Conservation (phyloP, 345 rosid species). For the Tarenaya hassleriana region DNA sequence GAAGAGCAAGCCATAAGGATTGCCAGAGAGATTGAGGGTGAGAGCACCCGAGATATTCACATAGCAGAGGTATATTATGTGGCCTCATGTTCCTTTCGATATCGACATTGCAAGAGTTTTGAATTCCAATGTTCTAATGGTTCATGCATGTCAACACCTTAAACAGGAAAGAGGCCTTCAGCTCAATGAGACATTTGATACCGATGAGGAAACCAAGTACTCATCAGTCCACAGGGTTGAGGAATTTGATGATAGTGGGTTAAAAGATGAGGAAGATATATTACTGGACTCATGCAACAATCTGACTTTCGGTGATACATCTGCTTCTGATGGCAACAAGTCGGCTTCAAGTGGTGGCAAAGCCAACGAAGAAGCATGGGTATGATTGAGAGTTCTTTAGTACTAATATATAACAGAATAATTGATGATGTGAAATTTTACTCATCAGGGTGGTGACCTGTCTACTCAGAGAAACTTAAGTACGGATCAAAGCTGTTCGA, state of each 20-base stretch:
- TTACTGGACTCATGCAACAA: slow-evolving; percentile 47
- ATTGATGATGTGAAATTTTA: slow-evolving; percentile 17
- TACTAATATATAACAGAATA: slow-evolving; percentile 8
- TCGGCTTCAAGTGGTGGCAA: slow-evolving; percentile 36
- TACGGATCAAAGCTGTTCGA: slow-evolving; percentile 33
- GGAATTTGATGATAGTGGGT: slow-evolving; percentile 68
- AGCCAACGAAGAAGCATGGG: slow-evolving; percentile 34
- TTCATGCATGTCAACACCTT: slow-evolving; percentile 22
- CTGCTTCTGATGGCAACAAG: slow-evolving; percentile 36
- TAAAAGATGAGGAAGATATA: slow-evolving; percentile 58
- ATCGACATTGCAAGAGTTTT: background rate
- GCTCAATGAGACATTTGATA: slow-evolving; percentile 45
- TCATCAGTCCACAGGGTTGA: slow-evolving; percentile 64
- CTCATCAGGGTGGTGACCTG: slow-evolving; percentile 50
- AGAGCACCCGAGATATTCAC: slow-evolving; percentile 78
- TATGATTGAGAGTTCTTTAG: slow-evolving; percentile 19
- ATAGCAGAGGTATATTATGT: slow-evolving; percentile 68
- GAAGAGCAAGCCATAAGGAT: slow-evolving; percentile 79
- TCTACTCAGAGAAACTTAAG: slow-evolving; percentile 33
- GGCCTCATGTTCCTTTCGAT: slow-evolving; percentile 12
- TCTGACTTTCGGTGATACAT: slow-evolving; percentile 54
- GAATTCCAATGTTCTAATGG: slow-evolving; percentile 3
- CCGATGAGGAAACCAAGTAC: slow-evolving; percentile 81
- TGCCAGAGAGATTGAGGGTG: slow-evolving; percentile 91
- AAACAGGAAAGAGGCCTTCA: slow-evolving; percentile 80